Base-by-base conservation (phyloP, 176 grass and related monocot species). In the Oryza meyeriana region DNA sequence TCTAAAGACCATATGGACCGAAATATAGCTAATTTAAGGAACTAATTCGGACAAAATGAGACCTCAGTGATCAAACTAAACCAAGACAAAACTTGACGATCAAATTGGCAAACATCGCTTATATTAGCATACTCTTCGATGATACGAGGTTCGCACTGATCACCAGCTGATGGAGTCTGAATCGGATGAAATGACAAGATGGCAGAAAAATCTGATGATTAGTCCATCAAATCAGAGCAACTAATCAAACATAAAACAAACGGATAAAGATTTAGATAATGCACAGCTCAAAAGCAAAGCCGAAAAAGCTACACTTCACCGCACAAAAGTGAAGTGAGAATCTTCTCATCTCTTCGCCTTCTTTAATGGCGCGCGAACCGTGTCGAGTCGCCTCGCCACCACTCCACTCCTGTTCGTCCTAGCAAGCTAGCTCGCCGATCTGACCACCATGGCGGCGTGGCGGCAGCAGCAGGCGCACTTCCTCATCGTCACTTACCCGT, bases 401-500 rank as follows among this genome's bases (percentile, higher is more conserved):
- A 72, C 27, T 32, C 59, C 9, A 5, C 65, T 57, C 12, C 79
- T 24, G 13, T 81, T 78, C 66, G 6, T 70, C 29, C 10, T 27
- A 47, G 12, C 36, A n/a, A 31, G 29, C 63, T 8, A 69, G 30
- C 32, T 71, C 25, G 50, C 35, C 57, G 27, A 67, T 24, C 17
- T 24, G 18, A 39, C 22, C 39, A 7, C 36, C 13, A 74, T 88
- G 90, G 86, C 78, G 39, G 64, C 7, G 31, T 28, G 0, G 34
- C 67, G 16, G 79, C 41, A 45, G 67, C 42, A 55, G 6, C 59
- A 44, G 7, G 64, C 81, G 26, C 94, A 97, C 85, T 94, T 94
- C 79, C 84, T 97, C 22, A 18, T 97, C 41, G 91, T 89, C 25
- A 70, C 84, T 35, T 91, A 86, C 69, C 84, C 89, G 41, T 61